These are phyloP conservation scores for Septoria petroselini DNA, from an alignment of 2,329 filamentous ascomycete species.

Conservation along the genomic window DNA sequence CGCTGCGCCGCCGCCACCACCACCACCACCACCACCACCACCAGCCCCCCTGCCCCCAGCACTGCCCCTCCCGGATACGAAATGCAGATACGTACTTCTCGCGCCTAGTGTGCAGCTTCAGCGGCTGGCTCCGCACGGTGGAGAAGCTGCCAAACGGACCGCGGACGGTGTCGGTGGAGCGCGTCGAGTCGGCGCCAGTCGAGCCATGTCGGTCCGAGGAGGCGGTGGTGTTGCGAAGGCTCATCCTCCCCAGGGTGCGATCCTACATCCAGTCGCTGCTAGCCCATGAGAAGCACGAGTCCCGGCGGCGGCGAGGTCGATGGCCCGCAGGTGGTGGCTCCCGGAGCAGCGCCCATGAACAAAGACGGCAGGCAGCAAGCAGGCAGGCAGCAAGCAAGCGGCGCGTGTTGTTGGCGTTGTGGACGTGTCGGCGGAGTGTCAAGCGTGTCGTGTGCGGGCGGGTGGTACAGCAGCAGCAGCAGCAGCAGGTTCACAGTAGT, in stretches of 20 bases:
- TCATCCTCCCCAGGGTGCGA: conserved; percentile 22
- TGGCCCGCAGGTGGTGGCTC: neutral
- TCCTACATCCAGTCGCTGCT: conserved; percentile 12
- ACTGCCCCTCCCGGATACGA: too few species aligned
- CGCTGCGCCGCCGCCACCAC: neutral
- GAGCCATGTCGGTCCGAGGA: conserved; percentile 63
- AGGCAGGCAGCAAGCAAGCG: neutral
- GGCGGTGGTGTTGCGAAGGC: conserved; percentile 23
- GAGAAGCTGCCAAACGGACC: conserved; percentile 41
- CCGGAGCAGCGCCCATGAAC: conserved; percentile 1
- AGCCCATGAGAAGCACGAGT: conserved; percentile 19
- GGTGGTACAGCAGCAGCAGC: too few species aligned
- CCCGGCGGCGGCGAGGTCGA: conserved; percentile 7
- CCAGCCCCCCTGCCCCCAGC: neutral
- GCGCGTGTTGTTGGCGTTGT: too few species aligned
- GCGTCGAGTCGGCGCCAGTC: conserved; percentile 62
- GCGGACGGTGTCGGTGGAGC: conserved; percentile 64
- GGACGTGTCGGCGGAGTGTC: too few species aligned
- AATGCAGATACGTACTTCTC: conserved; percentile 42
- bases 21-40: neutral
- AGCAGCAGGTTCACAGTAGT: too few species aligned
- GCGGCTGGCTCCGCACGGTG: conserved; percentile 23
- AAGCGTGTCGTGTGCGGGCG: too few species aligned
- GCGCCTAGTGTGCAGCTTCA: conserved; percentile 45
- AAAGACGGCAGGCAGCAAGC: neutral